Conservation (phyloP, 116 monocot genomes). For the Posidonia oceanica region DNA sequence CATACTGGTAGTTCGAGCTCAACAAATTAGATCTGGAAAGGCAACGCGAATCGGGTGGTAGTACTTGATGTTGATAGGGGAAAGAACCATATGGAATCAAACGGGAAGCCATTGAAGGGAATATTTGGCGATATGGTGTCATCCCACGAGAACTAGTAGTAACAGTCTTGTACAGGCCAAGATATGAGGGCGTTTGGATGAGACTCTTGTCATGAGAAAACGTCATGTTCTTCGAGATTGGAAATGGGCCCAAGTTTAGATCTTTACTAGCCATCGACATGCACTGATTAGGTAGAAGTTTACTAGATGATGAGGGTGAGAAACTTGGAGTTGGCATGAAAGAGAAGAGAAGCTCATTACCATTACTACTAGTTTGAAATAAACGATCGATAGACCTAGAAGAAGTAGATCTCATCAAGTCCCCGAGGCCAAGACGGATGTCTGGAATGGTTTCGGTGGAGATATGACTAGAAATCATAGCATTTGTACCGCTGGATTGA, state of each 20-base stretch:
- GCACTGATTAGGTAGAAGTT: no score
- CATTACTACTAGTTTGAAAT: no score
- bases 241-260: not conserved
- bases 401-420: not conserved
- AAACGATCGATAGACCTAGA: not conserved
- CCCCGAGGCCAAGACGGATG: not conserved
- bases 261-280: no score
- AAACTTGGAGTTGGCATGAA: no score
- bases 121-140: not conserved
- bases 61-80: no score
- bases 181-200: not conserved
- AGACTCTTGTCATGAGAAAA: not conserved
- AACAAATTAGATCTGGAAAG: not conserved
- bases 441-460: not conserved
- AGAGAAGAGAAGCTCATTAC: no score
- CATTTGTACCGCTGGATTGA: not conserved
- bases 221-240: not conserved
- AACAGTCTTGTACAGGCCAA: not conserved
- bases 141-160: not conserved
- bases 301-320: no score
- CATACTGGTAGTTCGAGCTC: slow-evolving; percentile 7
- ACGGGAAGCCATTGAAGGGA: not conserved
- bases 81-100: not conserved
- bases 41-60: not conserved
- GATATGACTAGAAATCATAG: not conserved